Base-by-base conservation (phyloP, 1,284 basidiomycete species). In the Ceratobasidium sp. region DNA sequence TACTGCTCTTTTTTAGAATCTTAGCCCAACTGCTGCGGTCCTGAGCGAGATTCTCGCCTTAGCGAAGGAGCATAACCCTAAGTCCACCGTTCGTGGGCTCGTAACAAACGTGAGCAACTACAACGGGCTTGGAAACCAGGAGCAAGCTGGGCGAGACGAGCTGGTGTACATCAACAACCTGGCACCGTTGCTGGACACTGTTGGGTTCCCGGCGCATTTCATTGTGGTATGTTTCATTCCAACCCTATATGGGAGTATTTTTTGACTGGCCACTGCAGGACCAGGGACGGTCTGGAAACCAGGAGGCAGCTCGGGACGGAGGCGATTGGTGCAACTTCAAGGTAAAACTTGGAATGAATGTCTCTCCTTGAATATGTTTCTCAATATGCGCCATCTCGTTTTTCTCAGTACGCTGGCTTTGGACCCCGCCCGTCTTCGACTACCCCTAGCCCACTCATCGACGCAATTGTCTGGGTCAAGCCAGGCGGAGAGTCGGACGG, bases 401-500 rank as follows among this genome's bases (percentile, higher is more conserved):
- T 17, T 4, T 31, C 8, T 36, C 22, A 77, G 77, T 74, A 64
- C 47, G 77, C 74, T 47, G 76, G 77, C 0, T 78, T 78, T 56
- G 77, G 77, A 33, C 73, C 77, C 47, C 77, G 76, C 44, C 77
- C 77, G 2, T 75, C 75, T 7, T 66, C 77, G 19, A 77, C 29
- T 14, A 75, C 74, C 7, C 74, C 73, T 1, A 75, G 75, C 47
- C 62, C 75, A n/a, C 41, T 78, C 6, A 19, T 78, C 19, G 77
- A 78, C 41, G 77, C 77, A n/a, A 75, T 78, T 48, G 77, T 78
- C 27, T 78, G 77, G 77, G 77, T 75, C 19, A 78, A 78, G 71
- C 77, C 77, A 45, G 77, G 77, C n/a, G 76, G 77, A 56, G 73
- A 78, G 47, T 64, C 74, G 14, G 77, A 78, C 45, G 77, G 77